Evolutionary conservation across 129 eudicot genomes (phyloP), one percentile per base, ranked within the genome.

Genomic region (Flaveria brownii): DNA sequence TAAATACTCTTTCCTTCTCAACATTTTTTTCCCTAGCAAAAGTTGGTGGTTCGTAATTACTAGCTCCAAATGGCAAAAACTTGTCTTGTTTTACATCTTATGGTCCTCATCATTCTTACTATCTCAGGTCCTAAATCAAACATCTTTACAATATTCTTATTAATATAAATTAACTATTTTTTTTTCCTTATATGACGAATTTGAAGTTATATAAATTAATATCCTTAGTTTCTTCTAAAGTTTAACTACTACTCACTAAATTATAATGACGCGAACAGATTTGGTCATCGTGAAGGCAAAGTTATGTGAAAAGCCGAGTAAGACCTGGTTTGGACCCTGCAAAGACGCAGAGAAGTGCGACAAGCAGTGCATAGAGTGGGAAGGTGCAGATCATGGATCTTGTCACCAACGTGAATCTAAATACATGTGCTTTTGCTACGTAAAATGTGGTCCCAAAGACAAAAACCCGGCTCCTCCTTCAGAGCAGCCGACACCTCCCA

Each of bases 391-490:
- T 0, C 63, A 66, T 57, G 84, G 84, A 17, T 75, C 84, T 67
- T 74, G 84, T 75, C 80, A 81, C n/a, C 56, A 59, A 69, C 84
- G 84, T 36, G 84, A 75, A 67, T 25, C 76, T 16, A 43, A 68
- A 68, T 75, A 74, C 71, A 81, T 74, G 84, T 81, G 84, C 23
- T 81, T 57, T 57, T 81, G 84, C 64, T 81, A 81, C 49, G 5
- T 5, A 0, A n/a, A 73, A 1, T 78, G 82, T 78, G 18, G 5
- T 10, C 30, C 75, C 7, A 77, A 76, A 23, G 49, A 15, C 5
- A 59, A 62, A 2, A 13, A 12, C 0, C 82, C 76, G 1, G 1
- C 51, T 17, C 76, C 71, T 46, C 71, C 82, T 16, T 22, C 73
- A 15, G 9, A 28, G 5, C 39, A 25, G 1, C 78, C 78, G 26